phyloP scores from a whole-genome alignment of 805 yeast species.

The Nakazawaea laoshanensis region DNA sequence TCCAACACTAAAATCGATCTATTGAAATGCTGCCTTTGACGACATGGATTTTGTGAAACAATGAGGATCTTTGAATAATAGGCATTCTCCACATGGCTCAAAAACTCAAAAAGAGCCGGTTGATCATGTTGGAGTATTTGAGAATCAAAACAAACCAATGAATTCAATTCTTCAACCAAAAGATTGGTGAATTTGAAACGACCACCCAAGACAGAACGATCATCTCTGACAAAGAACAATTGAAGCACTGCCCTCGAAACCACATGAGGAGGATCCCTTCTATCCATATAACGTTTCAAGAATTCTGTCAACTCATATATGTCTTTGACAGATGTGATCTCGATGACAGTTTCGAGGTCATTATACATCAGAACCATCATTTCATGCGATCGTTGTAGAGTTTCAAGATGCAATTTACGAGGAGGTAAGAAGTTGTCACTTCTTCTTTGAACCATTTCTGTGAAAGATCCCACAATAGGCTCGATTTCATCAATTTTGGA shows the following conservation, averaged over 20 bases:
- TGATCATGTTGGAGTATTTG: conserved; percentile 18
- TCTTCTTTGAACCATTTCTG: conserved; percentile 37
- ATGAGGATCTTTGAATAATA: conserved; percentile 34
- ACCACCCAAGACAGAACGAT: conserved; percentile 48
- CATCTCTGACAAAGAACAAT: conserved; percentile 53
- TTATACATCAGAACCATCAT: conserved; percentile 20
- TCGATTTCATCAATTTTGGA: conserved; percentile 12
- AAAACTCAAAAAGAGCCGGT: conserved; percentile 18
- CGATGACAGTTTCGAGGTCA: conserved; percentile 29
- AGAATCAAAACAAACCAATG: conserved; percentile 30
- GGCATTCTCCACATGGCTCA: conserved; percentile 40
- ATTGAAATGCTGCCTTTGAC: conserved; percentile 72
- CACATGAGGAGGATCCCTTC: conserved; percentile 24
- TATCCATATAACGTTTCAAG: conserved; percentile 16
- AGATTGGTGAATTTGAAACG: conserved; percentile 26
- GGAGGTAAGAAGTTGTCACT: conserved; percentile 42
- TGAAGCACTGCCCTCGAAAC: conserved; percentile 60
- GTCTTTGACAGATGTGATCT: conserved; percentile 20
- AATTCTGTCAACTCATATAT: conserved; percentile 19
- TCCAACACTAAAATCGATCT: conserved; percentile 60
- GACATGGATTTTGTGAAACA: conserved; percentile 60
- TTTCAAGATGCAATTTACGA: conserved; percentile 20
- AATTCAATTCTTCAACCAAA: conserved; percentile 32
- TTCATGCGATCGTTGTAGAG: conserved; percentile 13
- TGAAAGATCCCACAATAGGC: conserved; percentile 29